Conservation (phyloP, 1,284 basidiomycete species). For the Tremellales sp. region DNA sequence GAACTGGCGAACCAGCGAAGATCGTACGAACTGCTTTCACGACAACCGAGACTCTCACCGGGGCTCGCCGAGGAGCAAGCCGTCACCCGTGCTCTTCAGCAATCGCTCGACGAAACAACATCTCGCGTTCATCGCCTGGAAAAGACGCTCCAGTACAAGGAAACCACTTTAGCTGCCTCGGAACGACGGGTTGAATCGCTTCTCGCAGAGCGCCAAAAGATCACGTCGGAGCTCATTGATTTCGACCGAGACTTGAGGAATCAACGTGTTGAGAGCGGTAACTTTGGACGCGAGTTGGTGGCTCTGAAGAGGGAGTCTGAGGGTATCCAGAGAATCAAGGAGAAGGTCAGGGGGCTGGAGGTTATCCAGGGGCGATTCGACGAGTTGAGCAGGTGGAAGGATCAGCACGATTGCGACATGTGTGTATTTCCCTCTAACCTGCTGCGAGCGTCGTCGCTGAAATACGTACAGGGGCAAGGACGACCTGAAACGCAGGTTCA, state of each 20-base stretch:
- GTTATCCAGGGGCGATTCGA: conserved; percentile 10
- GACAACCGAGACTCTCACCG: conserved; percentile 7
- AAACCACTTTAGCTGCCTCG: too few species aligned
- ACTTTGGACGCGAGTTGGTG: conserved; percentile 55
- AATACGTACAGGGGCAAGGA: conserved; percentile 7
- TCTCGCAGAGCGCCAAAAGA: conserved; percentile 18
- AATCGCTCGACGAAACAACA: conserved; percentile 13
- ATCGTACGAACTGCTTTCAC: conserved; percentile 13
- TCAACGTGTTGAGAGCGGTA: conserved; percentile 55
- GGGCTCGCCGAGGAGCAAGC: conserved; percentile 23
- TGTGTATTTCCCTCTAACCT: conserved; percentile 10
- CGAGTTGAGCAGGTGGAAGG: conserved; percentile 16
- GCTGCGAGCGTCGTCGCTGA: conserved; percentile 5
- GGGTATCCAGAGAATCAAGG: conserved; percentile 4
- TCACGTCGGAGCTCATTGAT: conserved; percentile 26
- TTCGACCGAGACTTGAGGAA: conserved; percentile 36
- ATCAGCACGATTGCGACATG: conserved; percentile 15
- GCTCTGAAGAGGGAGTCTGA: conserved; percentile 51
- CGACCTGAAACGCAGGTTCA: conserved; percentile 32
- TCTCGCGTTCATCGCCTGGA: conserved; percentile 13
- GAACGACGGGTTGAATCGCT: too few species aligned
- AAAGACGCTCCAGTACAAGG: conserved; percentile 10
- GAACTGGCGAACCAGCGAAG: conserved; percentile 15
- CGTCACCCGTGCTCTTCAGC: conserved; percentile 11
- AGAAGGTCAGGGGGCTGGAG: conserved; percentile 14